phyloP scores from a whole-genome alignment of 1,284 basidiomycete species.

The Pulveroboletus sp. region DNA sequence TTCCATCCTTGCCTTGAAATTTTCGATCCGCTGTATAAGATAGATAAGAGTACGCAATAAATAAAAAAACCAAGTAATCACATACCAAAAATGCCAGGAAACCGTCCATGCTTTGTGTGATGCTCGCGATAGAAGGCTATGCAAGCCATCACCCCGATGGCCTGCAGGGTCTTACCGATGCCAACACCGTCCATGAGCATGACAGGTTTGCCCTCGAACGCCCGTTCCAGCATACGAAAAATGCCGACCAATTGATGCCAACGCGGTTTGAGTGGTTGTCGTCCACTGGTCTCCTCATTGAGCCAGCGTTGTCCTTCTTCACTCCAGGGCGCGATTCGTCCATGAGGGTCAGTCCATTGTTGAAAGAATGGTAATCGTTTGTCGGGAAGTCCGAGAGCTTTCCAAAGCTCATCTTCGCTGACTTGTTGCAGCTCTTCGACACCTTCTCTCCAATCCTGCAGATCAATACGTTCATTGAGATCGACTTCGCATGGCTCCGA shows the following conservation, averaged over 20 bases:
- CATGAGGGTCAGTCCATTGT: neutral
- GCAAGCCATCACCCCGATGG: neutral
- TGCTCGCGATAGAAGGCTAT: neutral
- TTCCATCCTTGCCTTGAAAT: too few relatives aligned
- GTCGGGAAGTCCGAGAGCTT: neutral
- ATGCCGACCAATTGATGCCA: constrained; percentile 11
- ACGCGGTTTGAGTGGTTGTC: neutral
- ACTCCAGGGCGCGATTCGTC: neutral
- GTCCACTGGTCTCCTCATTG: too few relatives aligned
- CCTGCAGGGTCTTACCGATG: neutral
- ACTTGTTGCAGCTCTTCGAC: neutral
- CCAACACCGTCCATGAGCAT: constrained; percentile 5
- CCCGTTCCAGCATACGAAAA: neutral
- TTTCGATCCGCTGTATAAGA: too few relatives aligned
- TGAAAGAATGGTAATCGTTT: neutral
- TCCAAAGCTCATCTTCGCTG: neutral
- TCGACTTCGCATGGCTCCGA: too few relatives aligned
- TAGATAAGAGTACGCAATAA: too few relatives aligned
- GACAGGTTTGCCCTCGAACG: neutral
- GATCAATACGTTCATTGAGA: too few relatives aligned
- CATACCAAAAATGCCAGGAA: too few relatives aligned
- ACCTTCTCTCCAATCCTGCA: neutral
- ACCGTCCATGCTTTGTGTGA: too few relatives aligned
- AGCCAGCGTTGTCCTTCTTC: neutral
- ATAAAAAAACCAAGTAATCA: too few relatives aligned